These are phyloP conservation scores for Apiospora hydei DNA, from an alignment of 2,329 filamentous ascomycete species.

Conservation along the genomic window DNA sequence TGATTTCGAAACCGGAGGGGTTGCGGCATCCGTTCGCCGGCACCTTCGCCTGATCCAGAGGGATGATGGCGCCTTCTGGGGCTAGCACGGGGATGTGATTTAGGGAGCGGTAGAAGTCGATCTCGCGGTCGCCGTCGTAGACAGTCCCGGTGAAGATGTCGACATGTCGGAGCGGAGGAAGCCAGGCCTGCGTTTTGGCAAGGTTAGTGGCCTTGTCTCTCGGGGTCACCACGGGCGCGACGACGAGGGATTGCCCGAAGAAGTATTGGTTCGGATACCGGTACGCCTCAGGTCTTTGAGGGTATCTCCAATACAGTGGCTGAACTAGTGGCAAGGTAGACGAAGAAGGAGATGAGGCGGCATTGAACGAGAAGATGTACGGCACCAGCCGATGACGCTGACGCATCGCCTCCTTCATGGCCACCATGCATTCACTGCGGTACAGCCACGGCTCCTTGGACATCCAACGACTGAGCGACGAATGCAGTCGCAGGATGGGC, in stretches of 20 bases:
- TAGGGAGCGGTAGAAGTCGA: neutral
- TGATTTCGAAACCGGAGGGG: neutral
- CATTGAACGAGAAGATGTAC: conserved; percentile 4
- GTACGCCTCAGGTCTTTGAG: neutral
- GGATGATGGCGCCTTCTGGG: neutral
- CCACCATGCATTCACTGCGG: neutral
- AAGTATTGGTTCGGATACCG: neutral
- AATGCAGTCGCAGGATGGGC: neutral
- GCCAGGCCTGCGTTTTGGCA: neutral
- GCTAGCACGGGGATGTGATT: neutral
- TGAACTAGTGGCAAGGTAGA: neutral
- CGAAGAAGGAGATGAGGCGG: neutral
- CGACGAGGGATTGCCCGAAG: neutral
- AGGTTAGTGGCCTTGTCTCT: neutral
- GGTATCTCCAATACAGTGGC: neutral
- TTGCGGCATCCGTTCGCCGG: neutral
- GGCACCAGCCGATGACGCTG: neutral
- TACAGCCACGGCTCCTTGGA: conserved; percentile 13
- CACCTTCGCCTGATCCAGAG: neutral
- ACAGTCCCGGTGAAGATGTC: neutral
- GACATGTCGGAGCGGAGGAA: neutral
- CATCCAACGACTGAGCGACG: neutral
- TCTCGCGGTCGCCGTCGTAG: neutral
- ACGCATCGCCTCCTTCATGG: neutral
- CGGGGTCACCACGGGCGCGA: neutral